A percentile compares a stretch with the other conserved stretches of the same genome.
phyloP scores from a whole-genome alignment of 345 rosid genomes.

The Draba incana region DNA sequence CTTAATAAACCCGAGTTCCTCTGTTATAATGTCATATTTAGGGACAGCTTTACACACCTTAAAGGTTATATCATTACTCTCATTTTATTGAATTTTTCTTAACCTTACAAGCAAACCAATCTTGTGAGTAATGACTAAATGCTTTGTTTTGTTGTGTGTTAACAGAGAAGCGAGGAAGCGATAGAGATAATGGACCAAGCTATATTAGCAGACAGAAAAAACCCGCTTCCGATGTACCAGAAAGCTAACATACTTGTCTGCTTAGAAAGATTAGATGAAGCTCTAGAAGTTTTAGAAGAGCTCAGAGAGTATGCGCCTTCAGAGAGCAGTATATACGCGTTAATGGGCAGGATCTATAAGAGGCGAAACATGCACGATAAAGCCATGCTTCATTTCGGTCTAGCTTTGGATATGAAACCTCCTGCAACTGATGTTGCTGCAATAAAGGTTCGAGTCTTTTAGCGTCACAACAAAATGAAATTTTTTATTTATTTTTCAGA shows the following conservation, averaged over 20 bases:
- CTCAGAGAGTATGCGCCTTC: slow-evolving; percentile 91
- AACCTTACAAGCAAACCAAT: neutral
- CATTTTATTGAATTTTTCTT: neutral
- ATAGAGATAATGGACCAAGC: slow-evolving; percentile 91
- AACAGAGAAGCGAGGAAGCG: slow-evolving; percentile 89
- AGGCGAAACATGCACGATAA: slow-evolving; percentile 73
- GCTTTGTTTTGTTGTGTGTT: slow-evolving; percentile 7
- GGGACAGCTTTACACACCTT: slow-evolving; percentile 89
- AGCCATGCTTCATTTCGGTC: slow-evolving; percentile 94
- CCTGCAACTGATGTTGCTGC: slow-evolving; percentile 89
- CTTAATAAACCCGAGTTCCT: slow-evolving; percentile 79
- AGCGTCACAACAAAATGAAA: slow-evolving; percentile 6
- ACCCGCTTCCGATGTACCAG: slow-evolving; percentile 98
- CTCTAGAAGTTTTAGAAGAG: slow-evolving; percentile 88
- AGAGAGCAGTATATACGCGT: slow-evolving; percentile 90
- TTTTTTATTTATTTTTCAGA: too few relatives aligned
- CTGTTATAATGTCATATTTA: slow-evolving; percentile 95
- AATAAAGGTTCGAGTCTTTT: slow-evolving; percentile 67
- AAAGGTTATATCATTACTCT: slow-evolving; percentile 51
- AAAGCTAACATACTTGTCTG: slow-evolving; percentile 86
- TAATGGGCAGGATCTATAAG: slow-evolving; percentile 93
- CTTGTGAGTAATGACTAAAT: slow-evolving; percentile 18
- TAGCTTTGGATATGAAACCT: slow-evolving; percentile 97
- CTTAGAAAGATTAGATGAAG: slow-evolving; percentile 81
- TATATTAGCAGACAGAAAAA: slow-evolving; percentile 83